These are phyloP conservation scores for Laburnicola sp. DNA, from an alignment of 2,329 filamentous ascomycete genomes.

Conservation along the genomic window DNA sequence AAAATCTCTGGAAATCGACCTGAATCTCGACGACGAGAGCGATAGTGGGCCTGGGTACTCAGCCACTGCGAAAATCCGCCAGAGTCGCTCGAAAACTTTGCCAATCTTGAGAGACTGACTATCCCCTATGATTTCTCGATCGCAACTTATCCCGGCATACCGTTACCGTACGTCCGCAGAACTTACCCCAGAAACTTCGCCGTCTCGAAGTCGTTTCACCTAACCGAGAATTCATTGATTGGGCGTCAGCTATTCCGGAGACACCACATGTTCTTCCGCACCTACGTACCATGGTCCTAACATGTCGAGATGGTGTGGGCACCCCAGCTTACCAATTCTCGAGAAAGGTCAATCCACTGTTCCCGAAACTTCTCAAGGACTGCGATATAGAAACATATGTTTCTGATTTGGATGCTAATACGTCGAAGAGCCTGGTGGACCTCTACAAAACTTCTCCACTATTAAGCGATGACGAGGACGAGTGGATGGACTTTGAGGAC, in stretches of 20 bases:
- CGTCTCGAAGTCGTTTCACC: slow-evolving; percentile 21
- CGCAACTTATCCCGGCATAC: background rate
- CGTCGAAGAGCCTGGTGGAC: slow-evolving; percentile 6
- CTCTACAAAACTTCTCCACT: slow-evolving; percentile 8
- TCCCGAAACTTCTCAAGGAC: slow-evolving; percentile 6
- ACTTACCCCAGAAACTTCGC: slow-evolving; percentile 21
- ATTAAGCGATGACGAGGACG: background rate
- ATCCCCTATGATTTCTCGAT: slow-evolving; percentile 23
- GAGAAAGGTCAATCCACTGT: slow-evolving; percentile 10
- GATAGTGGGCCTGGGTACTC: slow-evolving; percentile 21
- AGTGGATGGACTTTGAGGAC: slow-evolving; percentile 1
- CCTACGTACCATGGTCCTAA: slow-evolving; percentile 15
- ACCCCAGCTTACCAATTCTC: slow-evolving; percentile 11
- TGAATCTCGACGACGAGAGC: slow-evolving; percentile 15
- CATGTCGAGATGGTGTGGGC: slow-evolving; percentile 19
- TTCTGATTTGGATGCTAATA: slow-evolving; percentile 9
- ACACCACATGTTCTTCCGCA: background rate
- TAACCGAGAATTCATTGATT: slow-evolving; percentile 11
- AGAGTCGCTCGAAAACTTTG: slow-evolving; percentile 15
- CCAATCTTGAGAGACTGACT: slow-evolving; percentile 14
- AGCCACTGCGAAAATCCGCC: slow-evolving; percentile 14
- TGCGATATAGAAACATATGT: slow-evolving; percentile 15
- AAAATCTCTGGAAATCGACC: slow-evolving; percentile 17
- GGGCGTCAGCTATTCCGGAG: background rate
- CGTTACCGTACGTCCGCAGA: background rate